Conservation (phyloP, 2,329 filamentous ascomycete genomes). For the Colletotrichum destructivum region DNA sequence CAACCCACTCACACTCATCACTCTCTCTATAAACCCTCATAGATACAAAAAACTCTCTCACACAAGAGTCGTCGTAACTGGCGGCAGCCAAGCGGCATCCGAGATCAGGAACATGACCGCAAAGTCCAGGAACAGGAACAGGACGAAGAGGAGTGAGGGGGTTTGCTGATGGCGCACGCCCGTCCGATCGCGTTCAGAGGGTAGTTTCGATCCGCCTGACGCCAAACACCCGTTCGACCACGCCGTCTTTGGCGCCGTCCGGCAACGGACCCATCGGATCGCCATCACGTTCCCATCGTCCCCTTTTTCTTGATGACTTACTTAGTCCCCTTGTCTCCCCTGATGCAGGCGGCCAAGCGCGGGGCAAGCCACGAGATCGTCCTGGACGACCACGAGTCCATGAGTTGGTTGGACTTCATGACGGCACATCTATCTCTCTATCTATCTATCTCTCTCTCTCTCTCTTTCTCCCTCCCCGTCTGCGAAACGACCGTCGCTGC, state of each 20-base stretch:
- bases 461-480: background rate
- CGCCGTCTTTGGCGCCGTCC: background rate
- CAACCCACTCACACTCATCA: background rate
- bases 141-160: background rate
- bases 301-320: background rate
- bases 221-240: background rate
- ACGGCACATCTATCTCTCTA: background rate
- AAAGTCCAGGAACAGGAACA: background rate
- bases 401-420: background rate
- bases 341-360: background rate
- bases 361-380: conserved; percentile 2
- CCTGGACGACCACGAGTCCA: background rate
- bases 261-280: background rate
- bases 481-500: background rate
- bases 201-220: background rate
- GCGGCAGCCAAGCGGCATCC: background rate
- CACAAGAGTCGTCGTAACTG: background rate
- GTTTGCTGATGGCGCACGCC: background rate
- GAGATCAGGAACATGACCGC: background rate
- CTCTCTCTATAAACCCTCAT: too few relatives aligned
- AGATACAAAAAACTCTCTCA: background rate
- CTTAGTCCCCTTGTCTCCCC: background rate
- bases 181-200: background rate
- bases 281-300: background rate
- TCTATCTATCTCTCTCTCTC: too few relatives aligned